Percentiles rank a stretch among this genome's conserved stretches.
phyloP scores from a whole-genome alignment of 2,329 filamentous ascomycete species.

The Cladosporium sp. region DNA sequence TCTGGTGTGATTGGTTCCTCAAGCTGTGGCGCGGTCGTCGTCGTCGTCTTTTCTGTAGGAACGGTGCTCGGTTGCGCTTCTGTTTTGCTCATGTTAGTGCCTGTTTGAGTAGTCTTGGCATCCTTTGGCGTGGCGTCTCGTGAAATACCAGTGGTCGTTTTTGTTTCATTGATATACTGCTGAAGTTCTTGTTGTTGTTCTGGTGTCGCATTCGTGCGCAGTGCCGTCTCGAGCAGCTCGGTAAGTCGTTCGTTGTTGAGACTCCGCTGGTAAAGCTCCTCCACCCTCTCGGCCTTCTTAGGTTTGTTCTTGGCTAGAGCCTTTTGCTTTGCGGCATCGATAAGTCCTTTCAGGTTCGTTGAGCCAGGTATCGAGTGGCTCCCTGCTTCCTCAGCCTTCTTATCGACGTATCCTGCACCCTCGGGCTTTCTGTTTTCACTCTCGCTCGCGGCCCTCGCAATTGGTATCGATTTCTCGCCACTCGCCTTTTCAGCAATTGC shows the following conservation, averaged over 20 bases:
- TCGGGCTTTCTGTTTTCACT: not conserved
- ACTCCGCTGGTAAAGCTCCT: conserved; percentile 1
- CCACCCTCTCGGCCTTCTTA: not conserved
- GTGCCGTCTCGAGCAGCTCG: not conserved
- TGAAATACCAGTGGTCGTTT: not conserved
- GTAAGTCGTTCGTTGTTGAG: not conserved
- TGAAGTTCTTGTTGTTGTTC: not conserved
- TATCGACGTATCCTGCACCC: not conserved
- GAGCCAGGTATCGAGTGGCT: not conserved
- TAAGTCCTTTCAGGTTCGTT: not conserved
- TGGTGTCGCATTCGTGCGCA: not conserved
- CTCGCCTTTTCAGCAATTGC: not conserved
- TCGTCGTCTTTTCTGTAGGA: not conserved
- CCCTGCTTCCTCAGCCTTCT: not conserved
- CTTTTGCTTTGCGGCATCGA: not conserved
- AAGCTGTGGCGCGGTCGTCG: not conserved
- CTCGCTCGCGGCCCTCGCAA: not conserved
- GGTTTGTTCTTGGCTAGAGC: not conserved
- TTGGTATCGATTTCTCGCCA: not conserved
- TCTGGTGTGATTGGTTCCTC: not conserved
- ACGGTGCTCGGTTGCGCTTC: not conserved
- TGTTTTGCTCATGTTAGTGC: not conserved
- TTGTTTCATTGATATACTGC: not conserved
- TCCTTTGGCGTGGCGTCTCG: not conserved
- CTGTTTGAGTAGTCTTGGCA: not conserved